A percentile compares a stretch with the other conserved stretches of the same genome.
Evolutionary conservation across 176 grass and related monocot genomes (phyloP).

Genomic region (Luzula sylvatica): DNA sequence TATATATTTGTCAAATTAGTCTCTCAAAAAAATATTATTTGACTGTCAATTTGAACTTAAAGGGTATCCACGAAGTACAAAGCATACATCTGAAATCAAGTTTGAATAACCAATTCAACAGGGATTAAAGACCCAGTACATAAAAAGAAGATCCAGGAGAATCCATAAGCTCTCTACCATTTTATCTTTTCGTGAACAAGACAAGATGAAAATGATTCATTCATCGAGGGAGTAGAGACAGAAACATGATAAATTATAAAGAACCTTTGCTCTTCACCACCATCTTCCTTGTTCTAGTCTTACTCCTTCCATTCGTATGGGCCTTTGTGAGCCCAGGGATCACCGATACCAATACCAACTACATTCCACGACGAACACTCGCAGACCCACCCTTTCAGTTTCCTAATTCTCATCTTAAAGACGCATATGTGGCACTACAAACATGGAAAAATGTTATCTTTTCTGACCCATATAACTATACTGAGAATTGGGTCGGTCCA

Average conservation of each 20-base stretch:
- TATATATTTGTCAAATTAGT: too few species aligned
- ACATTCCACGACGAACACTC: not conserved
- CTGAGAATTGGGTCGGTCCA: constrained; percentile 45
- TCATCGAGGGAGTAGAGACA: too few species aligned
- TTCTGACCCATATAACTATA: constrained; percentile 50
- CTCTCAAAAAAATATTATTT: too few species aligned
- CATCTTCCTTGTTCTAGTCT: not conserved
- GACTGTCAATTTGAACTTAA: too few species aligned
- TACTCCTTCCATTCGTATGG: not conserved
- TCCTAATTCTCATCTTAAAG: constrained; percentile 29
- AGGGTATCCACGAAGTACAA: too few species aligned
- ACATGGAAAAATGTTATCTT: constrained; percentile 64
- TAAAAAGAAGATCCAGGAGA: too few species aligned
- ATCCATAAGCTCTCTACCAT: too few species aligned
- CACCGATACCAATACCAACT: not conserved
- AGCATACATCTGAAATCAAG: too few species aligned
- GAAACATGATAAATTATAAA: not conserved
- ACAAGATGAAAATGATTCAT: too few species aligned
- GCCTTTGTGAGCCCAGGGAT: not conserved
- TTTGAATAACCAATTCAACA: too few species aligned
- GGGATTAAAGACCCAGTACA: too few species aligned
- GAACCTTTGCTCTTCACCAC: not conserved
- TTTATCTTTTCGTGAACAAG: not conserved
- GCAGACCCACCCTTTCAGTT: constrained; percentile 9
- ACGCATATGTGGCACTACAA: constrained; percentile 58